Percentiles rank a stretch among this genome's conserved stretches.
These are phyloP conservation scores for Neoboletus subvelutipes DNA, from an alignment of 768 basidiomycete species.

Conservation along the genomic window DNA sequence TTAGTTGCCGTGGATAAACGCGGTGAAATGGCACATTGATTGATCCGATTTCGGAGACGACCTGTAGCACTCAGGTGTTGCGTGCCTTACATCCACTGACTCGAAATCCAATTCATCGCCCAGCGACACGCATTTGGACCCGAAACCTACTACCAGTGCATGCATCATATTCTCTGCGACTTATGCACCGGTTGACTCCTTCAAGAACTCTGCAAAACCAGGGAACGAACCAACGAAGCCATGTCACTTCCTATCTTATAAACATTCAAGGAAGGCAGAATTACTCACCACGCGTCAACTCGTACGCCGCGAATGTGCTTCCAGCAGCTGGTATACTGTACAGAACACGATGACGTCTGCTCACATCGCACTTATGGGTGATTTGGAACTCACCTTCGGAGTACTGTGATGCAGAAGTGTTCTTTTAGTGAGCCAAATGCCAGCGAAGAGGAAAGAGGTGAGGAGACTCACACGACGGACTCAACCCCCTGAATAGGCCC, in stretches of 20 bases:
- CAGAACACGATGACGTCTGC: background rate
- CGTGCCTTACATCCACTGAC: background rate
- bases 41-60: background rate
- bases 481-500: conserved; percentile 71
- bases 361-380: background rate
- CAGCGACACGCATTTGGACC: background rate
- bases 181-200: conserved; percentile 26
- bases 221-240: background rate
- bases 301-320: conserved; percentile 87
- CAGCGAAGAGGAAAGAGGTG: background rate
- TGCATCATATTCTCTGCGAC: background rate
- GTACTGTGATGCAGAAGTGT: conserved; percentile 37
- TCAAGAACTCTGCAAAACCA: conserved; percentile 19
- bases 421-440: background rate
- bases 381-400: conserved; percentile 50
- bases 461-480: conserved; percentile 64
- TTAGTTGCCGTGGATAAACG: background rate
- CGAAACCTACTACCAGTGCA: background rate
- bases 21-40: background rate
- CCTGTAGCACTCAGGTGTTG: background rate
- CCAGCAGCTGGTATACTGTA: conserved; percentile 86
- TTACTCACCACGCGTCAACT: conserved; percentile 68
- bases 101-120: background rate
- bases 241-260: background rate
- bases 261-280: background rate